These are phyloP conservation scores for Scleromitrula shiraiana DNA, from an alignment of 2,329 filamentous ascomycete species.

Conservation along the genomic window DNA sequence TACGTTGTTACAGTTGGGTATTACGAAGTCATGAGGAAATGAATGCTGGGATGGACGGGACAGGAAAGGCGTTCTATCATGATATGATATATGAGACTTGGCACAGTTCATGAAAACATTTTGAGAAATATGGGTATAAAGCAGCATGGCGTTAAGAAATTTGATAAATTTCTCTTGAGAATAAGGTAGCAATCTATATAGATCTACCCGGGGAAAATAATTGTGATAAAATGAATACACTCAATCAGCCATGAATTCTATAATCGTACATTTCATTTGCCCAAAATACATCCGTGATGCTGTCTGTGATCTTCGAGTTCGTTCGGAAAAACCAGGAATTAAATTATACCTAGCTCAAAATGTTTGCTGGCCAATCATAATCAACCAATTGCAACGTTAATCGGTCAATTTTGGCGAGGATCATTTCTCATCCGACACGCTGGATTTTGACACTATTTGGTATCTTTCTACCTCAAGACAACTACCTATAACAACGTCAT, in stretches of 20 bases:
- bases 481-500: constrained; percentile 8
- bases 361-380: constrained; percentile 21
- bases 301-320: neutral
- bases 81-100: constrained; percentile 5
- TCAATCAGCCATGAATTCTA: too few relatives aligned
- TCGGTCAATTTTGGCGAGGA: constrained; percentile 10
- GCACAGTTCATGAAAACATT: neutral
- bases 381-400: constrained; percentile 17
- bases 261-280: too few relatives aligned
- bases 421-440: constrained; percentile 11
- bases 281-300: neutral
- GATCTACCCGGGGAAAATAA: neutral
- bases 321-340: constrained; percentile 11
- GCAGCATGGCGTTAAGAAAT: constrained; percentile 8
- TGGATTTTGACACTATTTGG: constrained; percentile 5
- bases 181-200: neutral
- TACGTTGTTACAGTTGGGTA: constrained; percentile 1
- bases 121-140: constrained; percentile 1
- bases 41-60: constrained; percentile 1
- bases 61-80: constrained; percentile 7
- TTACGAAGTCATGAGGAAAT: constrained; percentile 12
- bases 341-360: constrained; percentile 2
- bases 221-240: too few relatives aligned
- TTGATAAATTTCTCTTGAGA: constrained; percentile 1
- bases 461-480: constrained; percentile 2